Conservation (phyloP, 2,329 filamentous ascomycete genomes). For the Dactylellina leptospora region DNA sequence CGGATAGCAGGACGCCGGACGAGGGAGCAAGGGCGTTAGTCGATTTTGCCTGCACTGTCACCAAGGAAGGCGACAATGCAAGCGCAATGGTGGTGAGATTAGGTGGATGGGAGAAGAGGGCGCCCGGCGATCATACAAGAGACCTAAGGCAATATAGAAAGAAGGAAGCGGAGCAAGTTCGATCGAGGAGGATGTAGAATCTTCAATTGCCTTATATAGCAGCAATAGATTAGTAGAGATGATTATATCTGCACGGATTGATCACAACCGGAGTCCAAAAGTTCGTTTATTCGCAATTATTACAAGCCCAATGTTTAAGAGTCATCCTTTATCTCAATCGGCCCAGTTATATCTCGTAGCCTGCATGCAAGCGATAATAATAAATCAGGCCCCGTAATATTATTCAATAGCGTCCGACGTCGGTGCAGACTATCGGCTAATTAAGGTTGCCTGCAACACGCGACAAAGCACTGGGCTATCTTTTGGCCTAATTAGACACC, state of each 20-base stretch:
- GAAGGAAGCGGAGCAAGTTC: constrained; percentile 83
- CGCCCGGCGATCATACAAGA: constrained; percentile 88
- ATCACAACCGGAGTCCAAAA: too few relatives aligned
- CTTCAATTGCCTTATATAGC: too few relatives aligned
- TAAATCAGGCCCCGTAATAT: too few relatives aligned
- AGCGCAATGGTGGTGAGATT: constrained; percentile 74
- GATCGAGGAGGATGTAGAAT: constrained; percentile 65
- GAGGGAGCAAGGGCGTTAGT: constrained; percentile 82
- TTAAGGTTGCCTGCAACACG: constrained; percentile 20
- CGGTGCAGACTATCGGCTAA: constrained; percentile 39
- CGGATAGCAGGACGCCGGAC: constrained; percentile 90
- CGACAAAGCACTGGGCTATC: constrained; percentile 6
- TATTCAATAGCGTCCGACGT: constrained; percentile 35
- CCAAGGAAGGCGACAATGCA: constrained; percentile 71
- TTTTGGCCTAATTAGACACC: constrained; percentile 15
- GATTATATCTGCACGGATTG: too few relatives aligned
- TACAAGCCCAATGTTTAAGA: constrained; percentile 5
- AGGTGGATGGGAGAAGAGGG: constrained; percentile 75
- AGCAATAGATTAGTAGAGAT: too few relatives aligned
- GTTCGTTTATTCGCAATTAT: constrained; percentile 1
- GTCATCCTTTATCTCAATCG: neutral
- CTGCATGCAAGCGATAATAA: neutral
- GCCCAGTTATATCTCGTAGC: neutral
- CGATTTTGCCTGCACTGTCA: constrained; percentile 86
- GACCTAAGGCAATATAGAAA: constrained; percentile 86